Base-by-base conservation (phyloP, 345 rosid species). In the Dimocarpus longan region DNA sequence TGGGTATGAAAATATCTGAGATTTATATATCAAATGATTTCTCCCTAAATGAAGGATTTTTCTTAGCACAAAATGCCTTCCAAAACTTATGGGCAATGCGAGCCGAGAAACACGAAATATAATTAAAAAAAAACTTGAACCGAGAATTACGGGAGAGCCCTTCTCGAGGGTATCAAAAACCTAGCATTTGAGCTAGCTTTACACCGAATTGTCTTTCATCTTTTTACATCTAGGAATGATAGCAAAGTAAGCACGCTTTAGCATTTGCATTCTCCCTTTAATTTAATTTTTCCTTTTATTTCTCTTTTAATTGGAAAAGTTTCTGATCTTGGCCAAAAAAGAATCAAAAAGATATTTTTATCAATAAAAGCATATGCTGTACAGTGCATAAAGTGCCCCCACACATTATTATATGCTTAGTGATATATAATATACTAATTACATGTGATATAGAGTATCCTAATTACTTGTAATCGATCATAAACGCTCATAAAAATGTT, bases 171-270 rank as follows among this genome's bases (percentile, higher is more conserved):
- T 54, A 54, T 54, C 59, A 16, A 48, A 48, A 48, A 3, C 26
- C 32, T 6, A 76, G 78, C 5, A 62, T 62, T 69, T 28, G 80
- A 6, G 42, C 28, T 69, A 19, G 80, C 92, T 86, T 87, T 87
- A 71, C 92, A 83, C 88, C 90, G 89, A 89, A 87, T 68, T 83
- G 80, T 80, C 80, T 63, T 66, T 19, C 21, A 42, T 68, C 76
- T 66, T 68, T 16, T 57, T 60, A 7, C 28, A 11, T 70, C 75
- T 43, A 10, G 80, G 65, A 79, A 87, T 86, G 84, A 86, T 89
- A 76, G 46, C 86, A 86, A 73, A 77, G 80, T 39, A 79, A 77
- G 86, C 92, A 85, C 86, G 90, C 92, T 78, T 83, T 76, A 12
- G 39, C 65, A 62, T 28, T 65, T 63, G 50, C 39, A 66, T 32